Conservation (phyloP, 176 grass and related monocot species). For the Aegilops longissima region DNA sequence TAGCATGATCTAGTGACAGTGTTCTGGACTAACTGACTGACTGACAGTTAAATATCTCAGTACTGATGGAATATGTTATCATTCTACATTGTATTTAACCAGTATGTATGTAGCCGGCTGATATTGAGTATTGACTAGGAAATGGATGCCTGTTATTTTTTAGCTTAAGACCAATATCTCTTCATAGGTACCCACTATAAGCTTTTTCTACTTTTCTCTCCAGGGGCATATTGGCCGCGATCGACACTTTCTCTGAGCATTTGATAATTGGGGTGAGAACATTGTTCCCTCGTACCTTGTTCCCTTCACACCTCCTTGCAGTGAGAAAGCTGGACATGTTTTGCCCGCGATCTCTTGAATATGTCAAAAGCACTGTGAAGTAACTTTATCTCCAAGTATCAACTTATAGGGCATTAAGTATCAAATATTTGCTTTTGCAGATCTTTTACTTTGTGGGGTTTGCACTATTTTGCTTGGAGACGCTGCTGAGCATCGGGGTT, state of each 20-base stretch:
- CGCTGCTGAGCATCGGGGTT: constrained; percentile 80
- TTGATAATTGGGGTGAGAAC: constrained; percentile 71
- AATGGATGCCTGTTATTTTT: background rate
- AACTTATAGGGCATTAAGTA: background rate
- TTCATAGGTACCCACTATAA: background rate
- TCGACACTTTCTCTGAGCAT: constrained; percentile 83
- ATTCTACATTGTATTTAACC: background rate
- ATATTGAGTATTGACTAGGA: constrained; percentile 14
- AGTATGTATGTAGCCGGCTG: background rate
- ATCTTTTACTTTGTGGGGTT: constrained; percentile 92
- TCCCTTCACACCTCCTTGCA: background rate
- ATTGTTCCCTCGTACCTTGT: background rate
- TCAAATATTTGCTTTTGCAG: constrained; percentile 38
- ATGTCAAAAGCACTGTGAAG: background rate
- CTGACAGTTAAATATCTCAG: background rate
- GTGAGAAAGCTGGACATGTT: background rate
- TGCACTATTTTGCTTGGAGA: constrained; percentile 89
- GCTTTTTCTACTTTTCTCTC: background rate
- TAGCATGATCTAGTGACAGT: background rate
- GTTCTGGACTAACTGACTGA: background rate
- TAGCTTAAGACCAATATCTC: background rate
- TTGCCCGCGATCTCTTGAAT: constrained; percentile 13
- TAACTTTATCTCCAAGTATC: background rate
- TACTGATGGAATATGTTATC: background rate
- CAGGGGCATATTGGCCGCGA: constrained; percentile 86